Evolutionary conservation across 441 rosid species (phyloP), one percentile per base, ranked within the genome.

Genomic region (Pelargonium cotyledonis): DNA sequence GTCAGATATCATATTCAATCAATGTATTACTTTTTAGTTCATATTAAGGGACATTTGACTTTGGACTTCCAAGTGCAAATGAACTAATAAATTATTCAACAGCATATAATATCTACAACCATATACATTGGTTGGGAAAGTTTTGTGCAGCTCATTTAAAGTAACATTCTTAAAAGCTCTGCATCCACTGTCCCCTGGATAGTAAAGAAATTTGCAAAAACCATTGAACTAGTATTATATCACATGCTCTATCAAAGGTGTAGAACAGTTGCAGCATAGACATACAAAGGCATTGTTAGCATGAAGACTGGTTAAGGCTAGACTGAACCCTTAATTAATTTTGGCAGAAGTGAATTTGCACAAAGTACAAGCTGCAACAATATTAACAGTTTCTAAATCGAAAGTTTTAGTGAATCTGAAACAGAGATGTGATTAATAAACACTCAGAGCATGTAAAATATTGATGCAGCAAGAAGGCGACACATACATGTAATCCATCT

Each of bases 401-500:
- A 55, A 55, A 55, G 62, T 16, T 55, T 55, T 55, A 4, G 62
- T 18, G 62, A 55, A 55, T 18, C 19, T 53, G 60, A 53, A 53
- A 12, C n/a, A 51, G 62, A 18, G 26, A 55, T 16, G 10, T 55
- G 62, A 55, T 55, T 55, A 6, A 15, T 4, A 55, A 53, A 16
- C 26, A 55, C 19, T 10, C 62, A 55, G 62, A 55, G 62, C 26
- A 55, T 16, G 62, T 55, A 46, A 65, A 47, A 23, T 68, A 67
- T 15, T 55, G 44, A 65, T 57, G 38, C 41, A 77, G 68, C 41
- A 8, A 62, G 67, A 72, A 55, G 62, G 75, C 66, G 66, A 66
- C 68, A 87, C 98, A 53, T 82, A 95, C 99, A 87, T 90, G 98
- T 41, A 95, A 80, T 74, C 99, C 95, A 84, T 95, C 99, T 11